Percentiles rank a stretch among this genome's conserved stretches.
Conservation (phyloP, 2,329 filamentous ascomycete species). For the Bipolaris victoriae region DNA sequence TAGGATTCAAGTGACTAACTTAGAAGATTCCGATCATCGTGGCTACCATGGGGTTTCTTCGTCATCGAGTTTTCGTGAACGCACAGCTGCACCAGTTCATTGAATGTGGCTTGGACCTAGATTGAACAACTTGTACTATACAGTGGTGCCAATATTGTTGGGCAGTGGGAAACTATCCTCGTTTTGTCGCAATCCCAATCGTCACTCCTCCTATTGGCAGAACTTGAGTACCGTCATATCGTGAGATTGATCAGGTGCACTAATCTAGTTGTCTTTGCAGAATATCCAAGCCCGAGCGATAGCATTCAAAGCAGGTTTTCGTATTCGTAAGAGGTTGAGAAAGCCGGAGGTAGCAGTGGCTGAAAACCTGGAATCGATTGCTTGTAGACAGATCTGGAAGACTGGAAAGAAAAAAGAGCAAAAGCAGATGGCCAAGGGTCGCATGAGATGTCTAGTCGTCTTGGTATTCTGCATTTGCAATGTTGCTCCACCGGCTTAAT, state of each 20-base stretch:
- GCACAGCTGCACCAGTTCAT: background rate
- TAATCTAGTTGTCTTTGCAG: background rate
- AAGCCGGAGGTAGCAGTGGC: background rate
- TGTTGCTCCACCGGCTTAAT: conserved; percentile 21
- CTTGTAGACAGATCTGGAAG: background rate
- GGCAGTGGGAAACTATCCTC: background rate
- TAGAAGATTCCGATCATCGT: background rate
- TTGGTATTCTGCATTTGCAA: conserved; percentile 8
- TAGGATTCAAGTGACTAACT: background rate
- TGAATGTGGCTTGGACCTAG: background rate
- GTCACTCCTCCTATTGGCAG: background rate
- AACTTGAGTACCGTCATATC: too few species aligned
- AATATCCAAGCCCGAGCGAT: background rate
- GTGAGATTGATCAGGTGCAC: background rate
- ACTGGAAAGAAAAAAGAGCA: background rate
- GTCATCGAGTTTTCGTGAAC: background rate
- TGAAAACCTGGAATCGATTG: background rate
- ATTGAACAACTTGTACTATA: background rate
- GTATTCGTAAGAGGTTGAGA: background rate
- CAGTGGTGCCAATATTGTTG: background rate
- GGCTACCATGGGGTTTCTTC: too few species aligned
- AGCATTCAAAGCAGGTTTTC: background rate
- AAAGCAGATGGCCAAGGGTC: background rate
- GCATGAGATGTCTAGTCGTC: background rate
- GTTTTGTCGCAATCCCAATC: background rate